Conservation (phyloP, 768 basidiomycete species). For the Mycena rebaudengoi region DNA sequence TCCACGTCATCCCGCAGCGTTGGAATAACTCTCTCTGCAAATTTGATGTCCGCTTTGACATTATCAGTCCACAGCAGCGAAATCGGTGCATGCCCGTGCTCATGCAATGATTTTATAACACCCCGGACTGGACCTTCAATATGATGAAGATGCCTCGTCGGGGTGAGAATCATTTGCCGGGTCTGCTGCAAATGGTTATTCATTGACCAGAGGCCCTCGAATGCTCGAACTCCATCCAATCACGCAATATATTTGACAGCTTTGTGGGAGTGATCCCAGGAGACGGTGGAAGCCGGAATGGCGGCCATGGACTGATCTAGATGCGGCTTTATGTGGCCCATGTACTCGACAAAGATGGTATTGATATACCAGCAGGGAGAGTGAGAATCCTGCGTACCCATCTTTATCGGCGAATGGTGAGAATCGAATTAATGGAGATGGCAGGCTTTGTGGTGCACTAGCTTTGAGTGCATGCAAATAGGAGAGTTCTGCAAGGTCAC, state of each 20-base stretch:
- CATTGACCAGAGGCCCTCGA: not conserved
- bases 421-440: too few species aligned
- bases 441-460: not conserved
- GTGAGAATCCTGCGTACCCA: conserved; percentile 2
- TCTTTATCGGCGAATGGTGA: not conserved
- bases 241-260: not conserved
- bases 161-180: not conserved
- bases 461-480: not conserved
- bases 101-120: not conserved
- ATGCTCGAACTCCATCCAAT: not conserved
- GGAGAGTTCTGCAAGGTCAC: not conserved
- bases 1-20: not conserved
- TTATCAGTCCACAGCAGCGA: too few species aligned
- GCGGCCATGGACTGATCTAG: not conserved
- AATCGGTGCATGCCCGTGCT: not conserved
- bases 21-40: not conserved
- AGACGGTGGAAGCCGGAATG: not conserved
- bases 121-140: not conserved
- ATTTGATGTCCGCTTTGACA: not conserved
- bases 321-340: not conserved
- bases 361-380: too few species aligned
- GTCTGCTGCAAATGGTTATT: not conserved
- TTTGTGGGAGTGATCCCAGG: too few species aligned
- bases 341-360: conserved; percentile 6
- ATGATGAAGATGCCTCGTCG: not conserved